phyloP scores from a whole-genome alignment of 805 yeast genomes.

The Candida silvicultrix region DNA sequence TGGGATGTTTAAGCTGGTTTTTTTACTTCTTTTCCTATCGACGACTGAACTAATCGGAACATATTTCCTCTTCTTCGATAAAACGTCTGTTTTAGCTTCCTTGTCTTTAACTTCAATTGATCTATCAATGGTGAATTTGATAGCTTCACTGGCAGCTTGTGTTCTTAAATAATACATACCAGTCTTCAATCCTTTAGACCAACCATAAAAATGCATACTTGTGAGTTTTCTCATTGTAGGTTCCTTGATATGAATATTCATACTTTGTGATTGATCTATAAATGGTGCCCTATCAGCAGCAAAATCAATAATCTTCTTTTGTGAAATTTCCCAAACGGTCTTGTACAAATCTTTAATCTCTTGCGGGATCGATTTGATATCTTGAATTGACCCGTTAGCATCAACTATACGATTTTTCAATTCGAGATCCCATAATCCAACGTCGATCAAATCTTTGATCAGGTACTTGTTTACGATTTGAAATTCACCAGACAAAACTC shows the following conservation, averaged over 20 bases:
- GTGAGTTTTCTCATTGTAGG: constrained; percentile 97
- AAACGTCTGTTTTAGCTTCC: background rate
- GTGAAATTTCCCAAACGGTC: constrained; percentile 87
- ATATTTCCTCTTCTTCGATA: constrained; percentile 6
- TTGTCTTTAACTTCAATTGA: constrained; percentile 27
- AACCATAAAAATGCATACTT: constrained; percentile 97
- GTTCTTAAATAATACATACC: constrained; percentile 98
- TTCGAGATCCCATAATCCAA: constrained; percentile 77
- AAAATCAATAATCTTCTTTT: constrained; percentile 64
- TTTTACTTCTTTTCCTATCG: too few relatives aligned
- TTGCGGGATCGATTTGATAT: constrained; percentile 64
- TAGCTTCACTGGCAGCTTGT: constrained; percentile 95
- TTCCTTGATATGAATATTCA: constrained; percentile 80
- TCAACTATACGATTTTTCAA: constrained; percentile 74
- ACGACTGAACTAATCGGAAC: background rate
- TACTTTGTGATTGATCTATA: constrained; percentile 88
- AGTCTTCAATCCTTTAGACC: constrained; percentile 97
- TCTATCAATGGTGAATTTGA: constrained; percentile 76
- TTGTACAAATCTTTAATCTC: constrained; percentile 68
- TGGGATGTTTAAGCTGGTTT: background rate
- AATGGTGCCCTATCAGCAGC: constrained; percentile 89
- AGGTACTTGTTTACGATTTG: constrained; percentile 89
- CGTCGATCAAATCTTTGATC: constrained; percentile 70
- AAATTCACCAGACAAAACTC: constrained; percentile 91
- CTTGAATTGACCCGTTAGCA: constrained; percentile 82